Evolutionary conservation across 768 basidiomycete species (phyloP), one percentile per base, ranked within the genome.

Genomic region (Boletus sp.): DNA sequence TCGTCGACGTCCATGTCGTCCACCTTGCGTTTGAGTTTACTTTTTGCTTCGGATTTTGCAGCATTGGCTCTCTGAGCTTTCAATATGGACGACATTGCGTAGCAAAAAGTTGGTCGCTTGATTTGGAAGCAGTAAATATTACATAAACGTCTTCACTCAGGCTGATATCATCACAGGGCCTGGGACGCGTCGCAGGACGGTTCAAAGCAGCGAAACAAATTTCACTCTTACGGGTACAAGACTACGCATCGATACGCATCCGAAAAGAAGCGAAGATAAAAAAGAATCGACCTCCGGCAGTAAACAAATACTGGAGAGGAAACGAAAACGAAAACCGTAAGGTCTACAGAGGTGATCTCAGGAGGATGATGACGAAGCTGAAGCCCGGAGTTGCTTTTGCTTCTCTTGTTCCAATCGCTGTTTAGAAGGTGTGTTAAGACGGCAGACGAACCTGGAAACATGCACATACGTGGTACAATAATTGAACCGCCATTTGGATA

Each of bases 401-500:
- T 93, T 93, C 74, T 93, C 90, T 74, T 91, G 89, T 69, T 93
- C 90, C 70, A 93, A 74, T 57, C 90, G 86, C 91, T 93, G 59
- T 42, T 59, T 36, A 52, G n/a, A 57, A 30, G 14, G 30, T 32
- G 32, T 18, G 55, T 58, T 32, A 60, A 62, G 32, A 62, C 46
- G 47, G 50, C 39, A 41, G 12, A 52, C 46, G 5, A 28, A 48
- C 41, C 5, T 32, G 29, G 50, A 9, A 56, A 59, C 17, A 44
- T 29, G 44, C 44, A 77, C 86, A 58, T 73, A 92, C 90, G 67
- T 90, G 89, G 68, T 92, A 92, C 64, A 99, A 76, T 63, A 98
- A 70, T 63, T 92, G 89, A 36, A 99, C 93, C 7, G 97, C 97
- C 83, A 94, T 93, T 72, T 97, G 94, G 59, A 99, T 96, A 68